Evolutionary conservation across 176 grass and related monocot species (phyloP), one percentile per base, ranked within the genome.

Genomic region (Oryza brachyantha): DNA sequence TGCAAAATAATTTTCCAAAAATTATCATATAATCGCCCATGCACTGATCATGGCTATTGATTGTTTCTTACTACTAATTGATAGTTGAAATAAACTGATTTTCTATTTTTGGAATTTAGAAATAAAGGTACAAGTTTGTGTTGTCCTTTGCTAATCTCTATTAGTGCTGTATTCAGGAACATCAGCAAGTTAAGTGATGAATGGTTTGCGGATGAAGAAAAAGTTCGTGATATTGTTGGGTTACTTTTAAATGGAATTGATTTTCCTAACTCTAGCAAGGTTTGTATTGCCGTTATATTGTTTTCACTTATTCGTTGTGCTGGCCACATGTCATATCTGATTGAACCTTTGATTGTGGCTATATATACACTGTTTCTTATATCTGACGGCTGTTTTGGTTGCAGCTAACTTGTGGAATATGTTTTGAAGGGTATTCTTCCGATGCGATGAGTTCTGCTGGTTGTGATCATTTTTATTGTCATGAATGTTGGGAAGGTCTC

Each of bases 401-500:
- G 83, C 84, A 97, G 94, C 82, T 92, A 68, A 94, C 83, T 76
- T 97, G 91, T 79, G 91, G 94, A 88, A 94, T 97, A 90, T 97
- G 94, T 84, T 97, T 97, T 80, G 94, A 97, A 73, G 69, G 52
- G 14, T 86, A 78, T 60, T 86, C 87, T 79, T 85, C 81, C 10
- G 59, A 79, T 73, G 54, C 28, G 26, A 90, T 90, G 84, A 79
- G 65, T 82, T 84, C 91, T 76, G 87, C 83, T 73, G 82, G 66
- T 69, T 97, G 94, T 87, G 76, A 72, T 66, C 94, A 97, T 81
- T 91, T 80, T 40, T 97, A 93, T 88, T 97, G 94, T 58, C 55
- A 85, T 68, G 78, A 84, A 64, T 97, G 94, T 72, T 97, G 94
- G 94, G 61, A 85, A 94, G 94, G 94, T 97, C 29, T 79, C 25